Conservation (phyloP, 2,329 filamentous ascomycete species). For the Teratosphaeria zuluensis region DNA sequence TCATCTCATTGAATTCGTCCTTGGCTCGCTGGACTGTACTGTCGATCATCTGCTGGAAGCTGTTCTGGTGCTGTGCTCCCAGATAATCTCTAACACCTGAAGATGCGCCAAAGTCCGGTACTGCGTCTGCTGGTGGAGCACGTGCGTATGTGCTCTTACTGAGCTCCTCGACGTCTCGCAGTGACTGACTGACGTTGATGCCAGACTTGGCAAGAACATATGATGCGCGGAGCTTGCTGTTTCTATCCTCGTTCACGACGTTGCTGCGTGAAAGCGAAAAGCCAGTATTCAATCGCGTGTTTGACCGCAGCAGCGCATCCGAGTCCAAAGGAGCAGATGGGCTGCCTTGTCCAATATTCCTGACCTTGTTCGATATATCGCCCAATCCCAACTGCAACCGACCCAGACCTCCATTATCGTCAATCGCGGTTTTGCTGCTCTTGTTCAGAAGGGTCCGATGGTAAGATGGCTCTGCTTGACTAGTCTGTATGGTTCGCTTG, state of each 20-base stretch:
- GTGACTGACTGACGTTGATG: conserved; percentile 74
- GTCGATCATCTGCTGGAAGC: conserved; percentile 48
- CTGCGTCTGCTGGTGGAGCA: conserved; percentile 2
- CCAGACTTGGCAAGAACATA: conserved; percentile 90
- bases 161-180: conserved; percentile 59
- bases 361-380: conserved; percentile 69
- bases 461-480: conserved; percentile 34
- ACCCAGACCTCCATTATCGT: conserved; percentile 59
- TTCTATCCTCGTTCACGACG: conserved; percentile 29
- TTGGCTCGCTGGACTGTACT: conserved; percentile 63
- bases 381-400: conserved; percentile 83
- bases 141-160: conserved; percentile 9
- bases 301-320: neutral
- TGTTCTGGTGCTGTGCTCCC: conserved; percentile 38
- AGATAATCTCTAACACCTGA: conserved; percentile 23
- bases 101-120: conserved; percentile 2
- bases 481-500: neutral
- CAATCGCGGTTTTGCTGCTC: conserved; percentile 57
- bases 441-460: conserved; percentile 57
- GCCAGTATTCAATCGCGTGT: neutral
- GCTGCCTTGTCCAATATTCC: conserved; percentile 66
- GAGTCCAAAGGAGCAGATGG: conserved; percentile 41
- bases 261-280: neutral
- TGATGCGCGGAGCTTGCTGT: conserved; percentile 49
- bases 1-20: conserved; percentile 82